Evolutionary conservation across 306 rosid genomes (phyloP).

Genomic region (Neltuma alba): DNA sequence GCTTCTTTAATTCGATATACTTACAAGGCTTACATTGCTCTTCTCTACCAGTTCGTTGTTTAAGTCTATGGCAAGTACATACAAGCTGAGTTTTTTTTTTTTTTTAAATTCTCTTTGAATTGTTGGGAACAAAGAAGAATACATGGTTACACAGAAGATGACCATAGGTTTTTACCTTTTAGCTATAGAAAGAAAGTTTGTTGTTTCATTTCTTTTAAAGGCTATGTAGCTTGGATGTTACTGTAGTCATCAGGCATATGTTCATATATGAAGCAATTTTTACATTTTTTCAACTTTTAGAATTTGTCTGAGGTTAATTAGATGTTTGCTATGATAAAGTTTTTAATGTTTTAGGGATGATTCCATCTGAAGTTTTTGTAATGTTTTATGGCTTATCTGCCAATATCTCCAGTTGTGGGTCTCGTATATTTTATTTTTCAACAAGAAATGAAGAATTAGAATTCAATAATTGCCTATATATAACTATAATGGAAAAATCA

Average conservation of each 20-base stretch:
- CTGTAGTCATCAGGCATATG: neutral
- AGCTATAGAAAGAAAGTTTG: slow-evolving; percentile 16
- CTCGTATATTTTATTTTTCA: neutral
- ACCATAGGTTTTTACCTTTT: slow-evolving; percentile 12
- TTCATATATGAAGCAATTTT: neutral
- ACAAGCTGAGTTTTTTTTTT: neutral
- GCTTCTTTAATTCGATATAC: slow-evolving; percentile 10
- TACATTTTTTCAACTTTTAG: neutral
- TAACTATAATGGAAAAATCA: neutral
- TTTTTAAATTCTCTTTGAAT: slow-evolving; percentile 4
- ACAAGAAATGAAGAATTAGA: neutral
- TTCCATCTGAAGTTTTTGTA: too few relatives aligned
- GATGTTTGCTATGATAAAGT: too few relatives aligned
- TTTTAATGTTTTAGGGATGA: too few relatives aligned
- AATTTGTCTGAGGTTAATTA: neutral
- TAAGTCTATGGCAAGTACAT: slow-evolving; percentile 29
- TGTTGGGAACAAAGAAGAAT: slow-evolving; percentile 16
- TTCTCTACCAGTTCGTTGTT: slow-evolving; percentile 25
- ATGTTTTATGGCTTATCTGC: too few relatives aligned
- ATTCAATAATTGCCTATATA: neutral
- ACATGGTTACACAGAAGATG: slow-evolving; percentile 30
- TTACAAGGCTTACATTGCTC: slow-evolving; percentile 1
- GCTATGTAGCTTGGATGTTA: slow-evolving; percentile 14
- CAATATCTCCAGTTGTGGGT: too few relatives aligned
- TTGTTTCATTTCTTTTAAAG: slow-evolving; percentile 14